These are phyloP conservation scores for Agrocybe praecox DNA, from an alignment of 768 basidiomycete genomes.

Conservation along the genomic window DNA sequence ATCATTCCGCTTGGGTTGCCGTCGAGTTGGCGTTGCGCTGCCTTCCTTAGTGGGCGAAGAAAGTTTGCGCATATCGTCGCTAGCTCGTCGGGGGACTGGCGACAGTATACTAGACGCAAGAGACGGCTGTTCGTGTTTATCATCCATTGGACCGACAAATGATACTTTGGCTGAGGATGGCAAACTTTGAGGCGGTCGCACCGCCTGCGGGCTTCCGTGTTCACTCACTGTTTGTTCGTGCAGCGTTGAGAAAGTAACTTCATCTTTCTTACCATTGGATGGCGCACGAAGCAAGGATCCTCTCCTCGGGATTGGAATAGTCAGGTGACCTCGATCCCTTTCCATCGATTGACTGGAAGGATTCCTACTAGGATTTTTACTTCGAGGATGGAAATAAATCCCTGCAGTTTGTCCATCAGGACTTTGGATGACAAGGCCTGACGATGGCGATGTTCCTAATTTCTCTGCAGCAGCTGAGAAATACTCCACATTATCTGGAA, in stretches of 20 bases:
- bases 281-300: constrained; percentile 26
- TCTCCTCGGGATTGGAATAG: constrained; percentile 26
- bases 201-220: not conserved
- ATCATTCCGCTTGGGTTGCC: constrained; percentile 23
- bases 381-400: constrained; percentile 90
- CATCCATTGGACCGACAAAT: constrained; percentile 4
- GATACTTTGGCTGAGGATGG: not conserved
- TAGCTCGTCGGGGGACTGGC: constrained; percentile 14
- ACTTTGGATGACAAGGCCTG: constrained; percentile 88
- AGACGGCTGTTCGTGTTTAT: constrained; percentile 6
- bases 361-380: constrained; percentile 35
- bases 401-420: constrained; percentile 95
- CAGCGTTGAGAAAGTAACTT: constrained; percentile 32
- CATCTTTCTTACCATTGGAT: constrained; percentile 22
- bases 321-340: constrained; percentile 42
- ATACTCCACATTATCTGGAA: constrained; percentile 76
- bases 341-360: constrained; percentile 46
- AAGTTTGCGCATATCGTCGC: constrained; percentile 16
- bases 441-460: constrained; percentile 75
- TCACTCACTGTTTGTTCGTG: constrained; percentile 22
- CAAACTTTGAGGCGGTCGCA: not conserved
- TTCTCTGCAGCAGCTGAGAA: constrained; percentile 68
- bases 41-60: not conserved
- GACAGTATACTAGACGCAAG: constrained; percentile 9
- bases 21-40: not conserved